phyloP scores from a whole-genome alignment of 305 asterid species.

The Rubia occidens region DNA sequence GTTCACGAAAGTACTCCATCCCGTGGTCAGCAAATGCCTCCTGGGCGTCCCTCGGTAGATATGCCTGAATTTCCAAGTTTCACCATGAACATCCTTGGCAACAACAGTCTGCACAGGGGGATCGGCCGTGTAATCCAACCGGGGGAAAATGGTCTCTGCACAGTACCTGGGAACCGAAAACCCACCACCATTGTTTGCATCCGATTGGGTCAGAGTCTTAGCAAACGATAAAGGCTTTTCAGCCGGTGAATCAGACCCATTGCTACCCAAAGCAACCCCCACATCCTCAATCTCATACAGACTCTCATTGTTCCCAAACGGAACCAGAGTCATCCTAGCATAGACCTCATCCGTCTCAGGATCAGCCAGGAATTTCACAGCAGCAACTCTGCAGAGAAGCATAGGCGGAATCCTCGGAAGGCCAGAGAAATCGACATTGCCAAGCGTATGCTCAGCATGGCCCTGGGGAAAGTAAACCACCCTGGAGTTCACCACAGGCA shows the following conservation, averaged over 20 bases:
- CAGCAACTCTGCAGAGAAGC: constrained; percentile 60
- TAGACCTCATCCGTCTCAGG: constrained; percentile 22
- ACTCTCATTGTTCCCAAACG: constrained; percentile 12
- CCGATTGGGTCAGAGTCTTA: constrained; percentile 44
- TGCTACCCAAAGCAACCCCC: constrained; percentile 15
- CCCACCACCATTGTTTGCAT: constrained; percentile 48
- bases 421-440: constrained; percentile 55
- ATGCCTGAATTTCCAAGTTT: constrained; percentile 38
- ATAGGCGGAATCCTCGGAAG: constrained; percentile 51
- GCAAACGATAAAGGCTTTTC: constrained; percentile 39
- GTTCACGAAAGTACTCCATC: constrained; percentile 45
- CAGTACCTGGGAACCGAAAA: constrained; percentile 43
- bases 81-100: constrained; percentile 42
- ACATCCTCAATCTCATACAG: constrained; percentile 17
- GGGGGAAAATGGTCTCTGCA: constrained; percentile 41
- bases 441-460: constrained; percentile 61
- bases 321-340: constrained; percentile 17
- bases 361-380: constrained; percentile 62
- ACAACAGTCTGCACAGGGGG: constrained; percentile 44
- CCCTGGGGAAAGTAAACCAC: constrained; percentile 89
- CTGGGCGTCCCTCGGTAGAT: constrained; percentile 38
- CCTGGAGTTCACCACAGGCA: constrained; percentile 59
- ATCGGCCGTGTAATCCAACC: constrained; percentile 35
- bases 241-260: constrained; percentile 27
- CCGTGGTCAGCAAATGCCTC: constrained; percentile 44